Base-by-base conservation (phyloP, 495 filamentous ascomycete genomes). In the Trichoderma gamsii region DNA sequence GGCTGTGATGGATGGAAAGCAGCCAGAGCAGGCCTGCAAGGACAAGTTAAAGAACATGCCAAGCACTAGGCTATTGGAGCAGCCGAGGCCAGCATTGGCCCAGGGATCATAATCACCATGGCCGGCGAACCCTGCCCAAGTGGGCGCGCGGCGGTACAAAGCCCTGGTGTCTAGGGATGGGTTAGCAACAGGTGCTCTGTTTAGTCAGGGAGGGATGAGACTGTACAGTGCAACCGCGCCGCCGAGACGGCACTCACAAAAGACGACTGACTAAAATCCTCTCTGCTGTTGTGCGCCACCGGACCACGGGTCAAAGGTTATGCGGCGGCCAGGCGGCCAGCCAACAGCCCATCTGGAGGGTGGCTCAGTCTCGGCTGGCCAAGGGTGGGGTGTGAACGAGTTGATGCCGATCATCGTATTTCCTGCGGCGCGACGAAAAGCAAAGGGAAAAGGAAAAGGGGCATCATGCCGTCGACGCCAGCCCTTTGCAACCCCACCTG, bases 371-470 rank as follows among this genome's bases (percentile, higher is more conserved):
- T 61, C 16, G 56, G 35, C 56, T 27, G 23, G 12, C 25, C 56
- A 25, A 21, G n/a, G 56, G 56, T 61, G 56, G 23, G 27, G 35
- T 38, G 35, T 38, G 35, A 38, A 38, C 56, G 27, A 61, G 56
- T 49, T 61, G 56, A 35, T 25, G 56, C 56, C 56, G 56, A 61
- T 61, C 56, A 61, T 32, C 56, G 56, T 61, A 61, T 32, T 32
- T 15, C 11, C 51, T 49, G 44, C 44, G 12, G 44, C 44, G 12
- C 18, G 44, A 18, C n/a, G 44, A 49, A n/a, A 49, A 25, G 51
- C 3, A 23, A 59, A 25, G 21, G 51, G 23, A 18, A 12, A 18
- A 32, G 23, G 29, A 61, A 61, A 61, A 25, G 56, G 56, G 56
- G 56, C 23, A 21, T 25, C 12, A 21, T 61, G 56, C 16, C 27